Conservation (phyloP, 768 basidiomycete species). For the Lactarius akahatsu region DNA sequence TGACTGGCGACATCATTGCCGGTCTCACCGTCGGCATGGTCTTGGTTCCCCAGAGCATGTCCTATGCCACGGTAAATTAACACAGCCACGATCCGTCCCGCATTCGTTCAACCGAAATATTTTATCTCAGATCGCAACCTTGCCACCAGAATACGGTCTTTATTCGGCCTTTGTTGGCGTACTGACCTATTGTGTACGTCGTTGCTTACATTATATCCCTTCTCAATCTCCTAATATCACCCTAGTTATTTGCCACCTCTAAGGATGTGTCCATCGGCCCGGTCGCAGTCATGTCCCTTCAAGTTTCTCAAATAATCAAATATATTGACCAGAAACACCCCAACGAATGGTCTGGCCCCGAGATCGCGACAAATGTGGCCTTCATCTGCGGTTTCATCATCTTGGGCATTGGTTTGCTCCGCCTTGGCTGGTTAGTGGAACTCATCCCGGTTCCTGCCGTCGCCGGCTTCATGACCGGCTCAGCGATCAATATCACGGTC, state of each 20-base stretch:
- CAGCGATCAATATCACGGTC: constrained; percentile 87
- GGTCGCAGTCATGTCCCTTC: constrained; percentile 97
- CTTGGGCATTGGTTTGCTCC: constrained; percentile 82
- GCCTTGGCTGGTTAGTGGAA: constrained; percentile 93
- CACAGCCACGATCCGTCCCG: background rate
- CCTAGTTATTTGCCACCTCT: constrained; percentile 89
- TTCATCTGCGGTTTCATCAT: constrained; percentile 91
- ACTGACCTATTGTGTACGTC: constrained; percentile 73
- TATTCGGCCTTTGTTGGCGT: constrained; percentile 93
- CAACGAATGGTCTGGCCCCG: constrained; percentile 57
- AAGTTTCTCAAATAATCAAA: constrained; percentile 76
- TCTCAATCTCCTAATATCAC: constrained; percentile 12
- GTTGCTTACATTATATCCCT: background rate
- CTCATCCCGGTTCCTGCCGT: constrained; percentile 88
- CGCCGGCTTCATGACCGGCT: constrained; percentile 95
- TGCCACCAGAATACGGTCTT: constrained; percentile 85
- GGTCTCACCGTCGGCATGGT: constrained; percentile 95
- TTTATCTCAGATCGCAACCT: constrained; percentile 67
- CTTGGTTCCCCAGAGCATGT: constrained; percentile 92
- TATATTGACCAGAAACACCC: constrained; percentile 56
- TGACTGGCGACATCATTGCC: constrained; percentile 84
- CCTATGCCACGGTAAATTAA: constrained; percentile 65
- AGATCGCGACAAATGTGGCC: constrained; percentile 82
- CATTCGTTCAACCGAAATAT: background rate
- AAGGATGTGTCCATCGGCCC: constrained; percentile 99